Evolutionary conservation across 176 grass and related monocot species (phyloP).

Genomic region (Paspalum notatum): DNA sequence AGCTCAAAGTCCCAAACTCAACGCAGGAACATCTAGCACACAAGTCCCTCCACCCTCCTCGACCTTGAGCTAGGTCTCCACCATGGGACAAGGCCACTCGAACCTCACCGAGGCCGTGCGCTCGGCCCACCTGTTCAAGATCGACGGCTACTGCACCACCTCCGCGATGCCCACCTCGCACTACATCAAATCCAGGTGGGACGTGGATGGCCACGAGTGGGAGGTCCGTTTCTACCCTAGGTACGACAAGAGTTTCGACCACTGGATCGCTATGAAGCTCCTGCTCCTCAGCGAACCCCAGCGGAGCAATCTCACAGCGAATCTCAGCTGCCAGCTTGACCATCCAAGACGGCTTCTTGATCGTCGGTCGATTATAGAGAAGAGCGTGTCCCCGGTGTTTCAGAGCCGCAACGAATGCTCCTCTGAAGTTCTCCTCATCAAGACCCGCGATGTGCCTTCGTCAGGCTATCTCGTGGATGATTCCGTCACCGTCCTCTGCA

Average conservation of each 20-base stretch:
- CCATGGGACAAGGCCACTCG: not conserved
- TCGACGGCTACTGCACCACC: not conserved
- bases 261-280: no score
- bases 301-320: not conserved
- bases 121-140: not conserved
- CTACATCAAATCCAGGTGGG: no score
- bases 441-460: not conserved
- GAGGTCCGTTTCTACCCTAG: no score
- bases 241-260: no score
- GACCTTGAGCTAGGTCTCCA: no score
- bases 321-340: not conserved
- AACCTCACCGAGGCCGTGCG: not conserved
- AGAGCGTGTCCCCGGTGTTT: not conserved
- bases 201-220: no score
- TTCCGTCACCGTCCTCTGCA: not conserved
- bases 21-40: no score
- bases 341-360: not conserved
- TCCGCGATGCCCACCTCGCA: not conserved
- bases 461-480: conserved; percentile 5
- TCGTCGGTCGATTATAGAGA: not conserved
- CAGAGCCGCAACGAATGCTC: no score
- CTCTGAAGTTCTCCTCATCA: not conserved
- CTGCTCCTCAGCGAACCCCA: no score
- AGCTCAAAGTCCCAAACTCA: no score
- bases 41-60: no score